These are phyloP conservation scores for Carex arenaria DNA, from an alignment of 202 grass and related monocot genomes.

Conservation along the genomic window DNA sequence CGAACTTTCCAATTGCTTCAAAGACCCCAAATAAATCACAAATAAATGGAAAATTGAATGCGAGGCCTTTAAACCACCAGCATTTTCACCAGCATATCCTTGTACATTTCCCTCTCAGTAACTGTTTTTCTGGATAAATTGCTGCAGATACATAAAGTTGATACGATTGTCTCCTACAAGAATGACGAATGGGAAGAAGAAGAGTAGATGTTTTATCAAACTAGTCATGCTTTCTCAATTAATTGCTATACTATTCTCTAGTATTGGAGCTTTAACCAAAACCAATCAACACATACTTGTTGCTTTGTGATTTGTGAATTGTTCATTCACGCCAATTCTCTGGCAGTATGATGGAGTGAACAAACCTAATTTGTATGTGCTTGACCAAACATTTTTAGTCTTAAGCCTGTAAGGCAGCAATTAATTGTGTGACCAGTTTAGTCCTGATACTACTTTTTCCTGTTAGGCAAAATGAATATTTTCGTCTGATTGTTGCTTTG, in stretches of 20 bases:
- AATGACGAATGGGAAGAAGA: slow-evolving; percentile 68
- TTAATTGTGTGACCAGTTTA: too few species aligned
- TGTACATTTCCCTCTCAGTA: neutral
- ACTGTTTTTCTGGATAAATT: neutral
- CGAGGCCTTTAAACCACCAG: neutral
- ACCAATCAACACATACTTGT: slow-evolving; percentile 19
- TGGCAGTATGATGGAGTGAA: slow-evolving; percentile 11
- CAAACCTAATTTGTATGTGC: neutral
- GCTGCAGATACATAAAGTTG: slow-evolving; percentile 95
- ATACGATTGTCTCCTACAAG: slow-evolving; percentile 94
- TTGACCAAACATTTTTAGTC: neutral
- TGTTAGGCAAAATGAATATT: too few species aligned
- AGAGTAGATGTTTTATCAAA: slow-evolving; percentile 21
- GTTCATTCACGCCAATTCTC: slow-evolving; percentile 64
- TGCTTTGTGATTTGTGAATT: slow-evolving; percentile 47
- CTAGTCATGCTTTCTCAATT: neutral
- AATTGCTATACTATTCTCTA: neutral
- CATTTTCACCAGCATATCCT: neutral
- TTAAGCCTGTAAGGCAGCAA: too few species aligned
- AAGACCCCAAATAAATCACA: neutral
- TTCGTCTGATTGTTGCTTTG: too few species aligned
- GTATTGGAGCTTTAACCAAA: neutral
- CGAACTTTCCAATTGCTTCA: slow-evolving; percentile 6
- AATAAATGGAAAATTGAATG: neutral
- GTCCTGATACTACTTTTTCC: too few species aligned